Evolutionary conservation across 108 stramenopile genomes (phyloP), one percentile per base, ranked within the genome.

Genomic region (Aureococcus anophagefferens): DNA sequence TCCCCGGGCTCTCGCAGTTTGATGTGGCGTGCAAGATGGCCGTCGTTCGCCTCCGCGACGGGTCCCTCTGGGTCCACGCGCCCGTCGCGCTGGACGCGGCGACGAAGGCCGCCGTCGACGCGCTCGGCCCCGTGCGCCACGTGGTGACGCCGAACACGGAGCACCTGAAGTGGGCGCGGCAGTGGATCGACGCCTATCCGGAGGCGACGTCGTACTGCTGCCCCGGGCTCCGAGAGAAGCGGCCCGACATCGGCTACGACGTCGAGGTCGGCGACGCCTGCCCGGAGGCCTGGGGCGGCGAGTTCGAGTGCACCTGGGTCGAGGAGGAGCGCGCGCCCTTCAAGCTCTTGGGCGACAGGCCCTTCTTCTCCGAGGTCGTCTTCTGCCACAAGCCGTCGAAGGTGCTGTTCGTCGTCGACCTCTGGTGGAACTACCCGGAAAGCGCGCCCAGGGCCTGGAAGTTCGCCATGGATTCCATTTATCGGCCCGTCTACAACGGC

Each of bases 311-410:
- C n/a, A n/a, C n/a, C 51, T 59, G 51, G 51, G 3, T 59, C 51
- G 51, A 59, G 21, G 51, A 16, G 51, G 51, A 59, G 25, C 51
- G 51, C 7, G 4, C 51, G 51, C 51, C 51, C 51, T 59, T 59
- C 25, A 59, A 59, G 25, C 21, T 59, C 25, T 11, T 59, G 1
- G 51, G 51, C 21, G 51, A 59, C 25, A 80, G 79, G 51, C 81
- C 89, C 28, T 93, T 93, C 64, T 93, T 93, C 81, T 89, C 89
- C 73, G 92, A 93, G 79, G 88, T 89, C 13, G 74, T 90, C 15
- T 90, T 86, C 72, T 89, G 84, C 76, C 89, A 90, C 75, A 35
- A 63, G 63, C 77, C 82, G 40, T 84, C 85, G 31, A 87, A 87
- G 69, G 82, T 86, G 18, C 64, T 93, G n/a, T n/a, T 93, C 33